These are phyloP conservation scores for Pythium rishiriense DNA, from an alignment of 352 stramenopile genomes.

Conservation along the genomic window DNA sequence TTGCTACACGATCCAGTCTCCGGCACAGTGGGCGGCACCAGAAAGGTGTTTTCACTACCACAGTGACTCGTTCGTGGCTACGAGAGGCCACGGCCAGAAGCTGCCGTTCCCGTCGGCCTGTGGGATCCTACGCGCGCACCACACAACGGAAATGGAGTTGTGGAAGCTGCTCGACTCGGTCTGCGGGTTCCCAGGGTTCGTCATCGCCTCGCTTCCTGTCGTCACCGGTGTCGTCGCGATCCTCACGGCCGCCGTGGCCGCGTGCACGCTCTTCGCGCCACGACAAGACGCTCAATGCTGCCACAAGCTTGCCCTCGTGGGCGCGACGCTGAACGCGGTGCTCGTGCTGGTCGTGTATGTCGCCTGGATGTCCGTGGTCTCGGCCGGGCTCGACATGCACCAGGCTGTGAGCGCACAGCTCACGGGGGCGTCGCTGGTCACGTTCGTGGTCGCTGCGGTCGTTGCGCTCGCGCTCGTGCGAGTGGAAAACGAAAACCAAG, in stretches of 20 bases:
- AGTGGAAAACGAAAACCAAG: neutral
- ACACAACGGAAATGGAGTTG: neutral
- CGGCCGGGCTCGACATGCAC: neutral
- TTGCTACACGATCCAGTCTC: neutral
- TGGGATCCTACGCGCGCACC: neutral
- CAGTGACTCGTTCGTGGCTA: neutral
- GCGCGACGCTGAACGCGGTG: neutral
- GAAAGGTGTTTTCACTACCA: constrained; percentile 3
- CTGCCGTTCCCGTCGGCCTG: constrained; percentile 1
- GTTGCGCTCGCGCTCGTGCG: neutral
- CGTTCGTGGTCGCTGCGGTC: neutral
- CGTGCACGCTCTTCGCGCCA: neutral
- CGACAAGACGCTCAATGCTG: neutral
- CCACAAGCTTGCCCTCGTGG: neutral
- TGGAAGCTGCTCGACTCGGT: neutral
- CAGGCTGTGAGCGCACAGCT: neutral
- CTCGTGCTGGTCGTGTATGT: neutral
- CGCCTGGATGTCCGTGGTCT: neutral
- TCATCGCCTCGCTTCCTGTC: neutral
- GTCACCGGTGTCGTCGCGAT: neutral
- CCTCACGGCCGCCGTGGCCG: neutral
- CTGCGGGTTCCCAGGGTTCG: neutral
- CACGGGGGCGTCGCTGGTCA: neutral
- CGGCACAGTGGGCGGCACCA: neutral
- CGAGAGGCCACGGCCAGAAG: neutral